Evolutionary conservation across 768 basidiomycete species (phyloP), one percentile per base, ranked within the genome.

Genomic region (Podaxis carcinomalis): DNA sequence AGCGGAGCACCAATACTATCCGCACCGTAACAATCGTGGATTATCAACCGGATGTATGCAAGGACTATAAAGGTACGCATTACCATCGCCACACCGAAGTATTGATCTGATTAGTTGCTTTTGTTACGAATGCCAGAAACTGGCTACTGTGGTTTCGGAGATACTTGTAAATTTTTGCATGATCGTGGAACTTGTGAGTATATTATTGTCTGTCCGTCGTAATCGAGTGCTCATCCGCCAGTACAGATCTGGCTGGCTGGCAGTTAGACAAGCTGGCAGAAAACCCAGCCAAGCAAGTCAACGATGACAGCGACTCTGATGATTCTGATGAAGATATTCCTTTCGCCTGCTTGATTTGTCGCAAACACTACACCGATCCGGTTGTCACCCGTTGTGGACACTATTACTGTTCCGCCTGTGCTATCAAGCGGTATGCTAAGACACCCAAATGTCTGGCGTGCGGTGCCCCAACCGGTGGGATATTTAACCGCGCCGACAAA

Each of bases 41-140:
- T 78, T 99, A 98, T 75, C 96, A 99, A 73, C 96, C 96, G 2
- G 96, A 98, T 69, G 96, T 99, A 16, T 99, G 96, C 76, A 99
- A 99, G 74, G 96, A 98, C 74, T 99, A 99, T 75, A 98, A 97
- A 86, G 94, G 94, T 93, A 63, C 59, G 88, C 81, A 21, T 62
- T 51, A 52, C 37, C 51, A 35, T 59, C 62, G 21, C 3, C 44
- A 39, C 56, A 57, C 57, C 27, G 27, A 47, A 50, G 62, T 58
- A 51, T 32, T 51, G 6, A 59, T 27, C 57, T 52, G 51, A 55
- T 50, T 9, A 23, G 35, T 13, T 60, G 40, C 63, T 55, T 53
- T 52, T 50, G 46, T 56, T 63, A 53, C 68, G 16, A 63, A 53
- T 61, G 21, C 37, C 68, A 96, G 96, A 98, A 78, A 99, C 97